A percentile compares a stretch with the other conserved stretches of the same genome.
phyloP scores from a whole-genome alignment of 768 basidiomycete genomes.

The Cyathus striatus region DNA sequence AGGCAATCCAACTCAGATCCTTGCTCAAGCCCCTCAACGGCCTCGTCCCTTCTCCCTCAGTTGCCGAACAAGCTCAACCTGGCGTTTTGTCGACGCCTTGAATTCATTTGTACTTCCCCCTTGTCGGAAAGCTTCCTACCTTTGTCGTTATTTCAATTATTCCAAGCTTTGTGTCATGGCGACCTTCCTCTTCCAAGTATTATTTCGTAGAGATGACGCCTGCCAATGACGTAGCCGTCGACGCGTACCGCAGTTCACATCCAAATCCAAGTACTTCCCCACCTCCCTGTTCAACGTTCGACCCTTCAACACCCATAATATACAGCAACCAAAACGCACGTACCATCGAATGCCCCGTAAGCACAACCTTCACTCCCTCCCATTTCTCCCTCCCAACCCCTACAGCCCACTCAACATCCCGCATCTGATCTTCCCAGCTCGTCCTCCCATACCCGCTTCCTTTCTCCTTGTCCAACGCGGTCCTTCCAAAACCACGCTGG shows the following conservation, averaged over 20 bases:
- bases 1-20: too few relatives aligned
- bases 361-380: slow-evolving; percentile 51
- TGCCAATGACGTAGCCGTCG: slow-evolving; percentile 36
- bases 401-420: slow-evolving; percentile 69
- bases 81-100: too few relatives aligned
- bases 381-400: slow-evolving; percentile 40
- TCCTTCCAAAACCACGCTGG: slow-evolving; percentile 77
- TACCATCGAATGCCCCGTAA: slow-evolving; percentile 82
- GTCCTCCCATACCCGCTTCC: too few relatives aligned
- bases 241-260: slow-evolving; percentile 25
- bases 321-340: slow-evolving; percentile 6
- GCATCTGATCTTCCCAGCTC: slow-evolving; percentile 53
- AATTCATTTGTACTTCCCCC: too few relatives aligned
- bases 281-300: slow-evolving; percentile 52
- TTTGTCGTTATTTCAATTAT: too few relatives aligned
- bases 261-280: slow-evolving; percentile 55
- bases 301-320: not conserved
- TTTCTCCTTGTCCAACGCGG: slow-evolving; percentile 63
- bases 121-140: too few relatives aligned
- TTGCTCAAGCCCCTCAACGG: too few relatives aligned
- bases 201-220: slow-evolving; percentile 66
- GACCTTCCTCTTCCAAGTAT: too few relatives aligned
- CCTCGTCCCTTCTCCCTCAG: too few relatives aligned
- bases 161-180: too few relatives aligned
- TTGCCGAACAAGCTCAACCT: too few relatives aligned